Evolutionary conservation across 1,139 yeast genomes (phyloP), one percentile per base, ranked within the genome.

Genomic region (Insectozyma bohioensis): DNA sequence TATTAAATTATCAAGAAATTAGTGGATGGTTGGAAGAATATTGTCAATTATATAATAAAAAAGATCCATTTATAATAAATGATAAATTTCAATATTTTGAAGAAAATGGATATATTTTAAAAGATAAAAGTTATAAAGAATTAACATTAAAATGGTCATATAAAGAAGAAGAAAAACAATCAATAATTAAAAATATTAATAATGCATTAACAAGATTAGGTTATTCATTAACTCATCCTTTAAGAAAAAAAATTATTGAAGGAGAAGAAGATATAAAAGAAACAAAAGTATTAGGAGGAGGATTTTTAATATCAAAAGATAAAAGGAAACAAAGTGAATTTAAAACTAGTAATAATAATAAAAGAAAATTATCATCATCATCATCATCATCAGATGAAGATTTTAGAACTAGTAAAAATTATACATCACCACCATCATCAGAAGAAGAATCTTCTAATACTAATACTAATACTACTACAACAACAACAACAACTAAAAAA

Each of bases 81-180:
- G 73, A 67, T 41, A 43, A 48, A 11, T 68, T 55, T 41, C 67
- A 71, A 15, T 33, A 34, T 24, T 40, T 36, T 36, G 42, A 34
- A 12, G 5, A 20, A n/a, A 12, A 20, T 17, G 19, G 42, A 24
- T 49, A 41, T 33, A 56, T 67, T 13, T 51, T 68, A 31, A 67
- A 67, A 41, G 75, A 69, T 44, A 66, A 64, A 46, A 51, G 63
- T 2, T 67, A 68, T 47, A 67, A 67, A 41, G 72, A 67, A 17
- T 43, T 66, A 15, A 51, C 59, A 30, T 62, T 68, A 67, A 49
- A 43, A 17, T 67, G 72, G 72, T 39, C 37, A 24, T 68, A 61
- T 46, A 48, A 62, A 11, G 49, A 44, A n/a, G 49, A 49, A 23
- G 74, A 69, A 44, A 52, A 70, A 26, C 41, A 41, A 4, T 43